phyloP scores from a whole-genome alignment of 495 filamentous ascomycete genomes.

The Oidiodendron maius region DNA sequence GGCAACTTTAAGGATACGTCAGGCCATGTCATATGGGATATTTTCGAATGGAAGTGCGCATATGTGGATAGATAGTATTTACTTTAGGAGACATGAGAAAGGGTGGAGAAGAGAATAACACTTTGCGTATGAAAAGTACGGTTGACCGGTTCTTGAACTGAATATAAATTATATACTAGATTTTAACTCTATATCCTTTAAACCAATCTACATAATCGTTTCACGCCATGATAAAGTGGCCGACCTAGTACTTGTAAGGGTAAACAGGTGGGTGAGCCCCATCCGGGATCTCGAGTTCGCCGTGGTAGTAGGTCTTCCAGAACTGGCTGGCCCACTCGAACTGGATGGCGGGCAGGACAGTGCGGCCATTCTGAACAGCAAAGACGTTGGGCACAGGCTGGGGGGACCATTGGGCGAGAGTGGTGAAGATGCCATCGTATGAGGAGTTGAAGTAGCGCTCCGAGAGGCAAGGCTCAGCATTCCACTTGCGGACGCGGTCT shows the following conservation, averaged over 20 bases:
- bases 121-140: no score
- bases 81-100: no score
- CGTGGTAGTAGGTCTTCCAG: conserved; percentile 33
- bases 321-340: conserved; percentile 28
- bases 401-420: conserved; percentile 25
- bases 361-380: conserved; percentile 27
- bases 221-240: no score
- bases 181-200: no score
- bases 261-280: conserved; percentile 31
- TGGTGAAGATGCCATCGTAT: conserved; percentile 41
- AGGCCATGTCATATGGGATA: no score
- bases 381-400: conserved; percentile 18
- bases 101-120: no score
- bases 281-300: conserved; percentile 35
- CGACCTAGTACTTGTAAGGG: conserved; percentile 12
- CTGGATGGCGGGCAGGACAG: conserved; percentile 33
- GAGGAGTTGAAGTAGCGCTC: conserved; percentile 40
- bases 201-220: no score
- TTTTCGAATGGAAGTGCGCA: no score
- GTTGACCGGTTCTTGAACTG: no score
- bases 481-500: conserved; percentile 30
- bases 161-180: no score
- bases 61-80: no score
- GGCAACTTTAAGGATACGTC: no score
- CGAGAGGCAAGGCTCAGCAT: conserved; percentile 15